phyloP scores from a whole-genome alignment of 805 yeast species.

The Wickerhamiella siamensis region DNA sequence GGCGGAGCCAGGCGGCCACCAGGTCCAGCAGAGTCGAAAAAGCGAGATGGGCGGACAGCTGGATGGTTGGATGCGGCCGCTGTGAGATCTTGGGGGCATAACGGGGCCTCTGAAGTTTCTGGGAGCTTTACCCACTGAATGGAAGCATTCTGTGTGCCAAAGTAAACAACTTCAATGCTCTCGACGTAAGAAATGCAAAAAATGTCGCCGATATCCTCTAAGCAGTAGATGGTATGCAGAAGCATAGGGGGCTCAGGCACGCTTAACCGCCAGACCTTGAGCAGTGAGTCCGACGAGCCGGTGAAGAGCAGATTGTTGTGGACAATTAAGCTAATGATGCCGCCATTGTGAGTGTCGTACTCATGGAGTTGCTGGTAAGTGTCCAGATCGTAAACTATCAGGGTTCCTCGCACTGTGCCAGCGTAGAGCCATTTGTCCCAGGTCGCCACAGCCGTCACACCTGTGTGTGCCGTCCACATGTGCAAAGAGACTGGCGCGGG shows the following conservation, averaged over 20 bases:
- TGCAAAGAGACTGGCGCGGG: constrained; percentile 31
- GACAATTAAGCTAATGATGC: constrained; percentile 50
- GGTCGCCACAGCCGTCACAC: constrained; percentile 47
- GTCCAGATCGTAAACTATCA: constrained; percentile 51
- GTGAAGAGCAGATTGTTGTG: constrained; percentile 49
- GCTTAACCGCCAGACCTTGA: constrained; percentile 57
- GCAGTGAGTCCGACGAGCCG: constrained; percentile 81
- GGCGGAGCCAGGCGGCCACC: constrained; percentile 38
- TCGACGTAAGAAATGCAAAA: constrained; percentile 67
- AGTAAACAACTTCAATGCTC: constrained; percentile 43
- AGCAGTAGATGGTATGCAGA: constrained; percentile 66
- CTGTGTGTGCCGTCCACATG: constrained; percentile 59
- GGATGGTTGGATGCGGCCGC: constrained; percentile 8
- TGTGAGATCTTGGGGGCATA: not conserved
- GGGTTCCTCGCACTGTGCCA: constrained; percentile 79
- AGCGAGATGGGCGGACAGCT: constrained; percentile 59
- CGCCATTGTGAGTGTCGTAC: constrained; percentile 51
- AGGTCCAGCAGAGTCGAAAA: constrained; percentile 84
- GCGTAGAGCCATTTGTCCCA: constrained; percentile 40
- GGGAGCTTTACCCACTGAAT: constrained; percentile 51
- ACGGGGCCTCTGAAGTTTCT: constrained; percentile 12
- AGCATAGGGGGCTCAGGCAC: constrained; percentile 4
- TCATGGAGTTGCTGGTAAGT: constrained; percentile 44
- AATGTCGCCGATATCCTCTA: constrained; percentile 85
- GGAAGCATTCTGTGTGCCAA: constrained; percentile 89